Conservation (phyloP, 2,329 filamentous ascomycete genomes). For the Alternaria gaisen region DNA sequence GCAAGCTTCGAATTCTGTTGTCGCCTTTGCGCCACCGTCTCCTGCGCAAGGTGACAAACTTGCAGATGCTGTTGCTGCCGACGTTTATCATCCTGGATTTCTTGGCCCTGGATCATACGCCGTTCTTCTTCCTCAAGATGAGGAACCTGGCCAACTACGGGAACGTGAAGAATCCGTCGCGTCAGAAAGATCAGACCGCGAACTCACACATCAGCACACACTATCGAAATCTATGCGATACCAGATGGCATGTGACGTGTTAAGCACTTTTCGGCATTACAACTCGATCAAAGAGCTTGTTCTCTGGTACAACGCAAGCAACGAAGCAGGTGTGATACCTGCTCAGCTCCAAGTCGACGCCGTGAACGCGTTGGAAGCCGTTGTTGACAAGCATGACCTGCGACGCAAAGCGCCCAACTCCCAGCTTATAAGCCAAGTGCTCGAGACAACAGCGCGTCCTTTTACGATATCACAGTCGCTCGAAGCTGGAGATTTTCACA, state of each 20-base stretch:
- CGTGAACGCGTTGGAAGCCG: constrained; percentile 40
- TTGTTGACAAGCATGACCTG: constrained; percentile 45
- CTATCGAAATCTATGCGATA: constrained; percentile 43
- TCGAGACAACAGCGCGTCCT: constrained; percentile 40
- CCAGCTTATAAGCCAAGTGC: constrained; percentile 34
- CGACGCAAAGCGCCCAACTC: constrained; percentile 33
- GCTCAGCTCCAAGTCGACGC: constrained; percentile 47
- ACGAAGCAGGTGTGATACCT: constrained; percentile 49
- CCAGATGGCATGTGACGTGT: constrained; percentile 39
- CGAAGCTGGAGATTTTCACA: constrained; percentile 49
- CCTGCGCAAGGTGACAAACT: constrained; percentile 33
- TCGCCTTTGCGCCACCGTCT: constrained; percentile 21
- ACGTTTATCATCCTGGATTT: constrained; percentile 45
- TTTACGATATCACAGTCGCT: constrained; percentile 35
- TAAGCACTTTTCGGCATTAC: constrained; percentile 41
- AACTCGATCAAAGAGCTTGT: constrained; percentile 36
- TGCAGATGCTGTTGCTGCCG: constrained; percentile 44
- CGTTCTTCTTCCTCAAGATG: constrained; percentile 40
- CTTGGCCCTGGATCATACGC: constrained; percentile 47
- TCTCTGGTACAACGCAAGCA: constrained; percentile 33
- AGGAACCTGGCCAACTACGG: constrained; percentile 24
- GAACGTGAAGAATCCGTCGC: constrained; percentile 35
- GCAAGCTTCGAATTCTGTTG: constrained; percentile 14
- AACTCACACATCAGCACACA: constrained; percentile 41
- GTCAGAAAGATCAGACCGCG: constrained; percentile 38